A percentile compares a stretch with the other conserved stretches of the same genome.
Evolutionary conservation across 495 filamentous ascomycete genomes (phyloP).

Genomic region (Thozetella sp.): DNA sequence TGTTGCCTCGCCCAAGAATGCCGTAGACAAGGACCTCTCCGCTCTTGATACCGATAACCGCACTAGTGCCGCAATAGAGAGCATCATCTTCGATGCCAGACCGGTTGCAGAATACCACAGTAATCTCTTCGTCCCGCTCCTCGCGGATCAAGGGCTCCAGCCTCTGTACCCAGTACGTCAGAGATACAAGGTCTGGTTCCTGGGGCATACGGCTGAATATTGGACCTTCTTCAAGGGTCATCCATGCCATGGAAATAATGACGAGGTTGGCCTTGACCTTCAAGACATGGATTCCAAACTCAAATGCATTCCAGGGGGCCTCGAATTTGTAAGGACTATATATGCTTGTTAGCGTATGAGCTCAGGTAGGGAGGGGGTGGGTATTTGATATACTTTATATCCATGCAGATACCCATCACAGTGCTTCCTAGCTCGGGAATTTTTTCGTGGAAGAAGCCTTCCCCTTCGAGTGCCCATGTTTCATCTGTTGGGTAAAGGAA

Average conservation of each 20-base stretch:
- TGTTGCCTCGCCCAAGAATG: conserved; percentile 62
- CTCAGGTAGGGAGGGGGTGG: background rate
- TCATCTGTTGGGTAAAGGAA: conserved; percentile 86
- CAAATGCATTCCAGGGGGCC: conserved; percentile 76
- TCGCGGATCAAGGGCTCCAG: conserved; percentile 71
- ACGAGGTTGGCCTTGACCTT: conserved; percentile 67
- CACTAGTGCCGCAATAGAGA: conserved; percentile 83
- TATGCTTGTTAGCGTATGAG: background rate
- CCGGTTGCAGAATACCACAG: conserved; percentile 85
- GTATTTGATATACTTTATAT: conserved; percentile 29
- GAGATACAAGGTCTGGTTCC: conserved; percentile 76
- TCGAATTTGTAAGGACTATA: conserved; percentile 69
- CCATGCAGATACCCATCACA: conserved; percentile 88
- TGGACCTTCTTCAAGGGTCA: conserved; percentile 59
- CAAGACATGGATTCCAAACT: conserved; percentile 79
- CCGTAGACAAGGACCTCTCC: conserved; percentile 70
- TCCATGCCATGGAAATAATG: conserved; percentile 88
- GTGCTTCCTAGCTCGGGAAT: conserved; percentile 57
- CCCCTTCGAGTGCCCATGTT: conserved; percentile 83
- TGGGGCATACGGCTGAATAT: conserved; percentile 36
- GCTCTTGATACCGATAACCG: conserved; percentile 75
- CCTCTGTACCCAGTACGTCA: conserved; percentile 85
- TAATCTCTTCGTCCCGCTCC: conserved; percentile 58
- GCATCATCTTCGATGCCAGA: conserved; percentile 69
- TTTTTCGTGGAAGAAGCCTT: conserved; percentile 59